Base-by-base conservation (phyloP, 805 yeast species). In the Wickerhamiella allomyrinae region DNA sequence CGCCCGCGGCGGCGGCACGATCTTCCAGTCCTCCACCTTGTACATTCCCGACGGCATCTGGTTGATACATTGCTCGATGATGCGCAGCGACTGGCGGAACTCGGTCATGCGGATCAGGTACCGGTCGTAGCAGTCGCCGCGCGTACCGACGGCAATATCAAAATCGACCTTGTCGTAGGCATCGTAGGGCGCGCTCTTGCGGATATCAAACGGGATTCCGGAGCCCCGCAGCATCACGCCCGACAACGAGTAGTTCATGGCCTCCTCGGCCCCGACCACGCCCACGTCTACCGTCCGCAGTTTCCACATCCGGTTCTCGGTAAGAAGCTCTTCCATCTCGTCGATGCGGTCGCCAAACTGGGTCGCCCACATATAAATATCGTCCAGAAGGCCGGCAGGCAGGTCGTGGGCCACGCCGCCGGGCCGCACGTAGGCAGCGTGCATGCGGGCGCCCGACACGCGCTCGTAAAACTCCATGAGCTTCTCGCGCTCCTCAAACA, bases 281-380 rank as follows among this genome's bases (percentile, higher is more conserved):
- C 94, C 94, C 47, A 84, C 77, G 52, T 76, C 86, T 43, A 76
- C 64, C 20, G 93, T 81, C 69, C 94, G 77, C 59, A 79, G 80
- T 65, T 78, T 79, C 94, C 94, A 84, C 62, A 84, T 84, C 66
- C 94, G 79, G 66, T 84, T 84, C 58, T 82, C 94, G 39, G 94
- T 82, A 50, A 79, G 71, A 66, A 84, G 71, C 65, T 84, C 94
- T 67, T 84, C 94, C 49, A 81, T 77, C 64, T 84, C 94, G 61
- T 84, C 94, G 51, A 84, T 65, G 67, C 94, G 76, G 67, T 84
- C 94, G 59, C 94, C 94, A 53, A 84, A 84, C 68, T 84, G 94
- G 20, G 94, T 84, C 43, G 94, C 93, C 94, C 94, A 84, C 89
- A 83, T 83, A 64, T 81, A 84, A 50, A 84, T 84, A 60, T 84